Percentiles rank a stretch among this genome's conserved stretches.
Conservation (phyloP, 2,329 filamentous ascomycete genomes). For the Cadophora luteo-olivacea region DNA sequence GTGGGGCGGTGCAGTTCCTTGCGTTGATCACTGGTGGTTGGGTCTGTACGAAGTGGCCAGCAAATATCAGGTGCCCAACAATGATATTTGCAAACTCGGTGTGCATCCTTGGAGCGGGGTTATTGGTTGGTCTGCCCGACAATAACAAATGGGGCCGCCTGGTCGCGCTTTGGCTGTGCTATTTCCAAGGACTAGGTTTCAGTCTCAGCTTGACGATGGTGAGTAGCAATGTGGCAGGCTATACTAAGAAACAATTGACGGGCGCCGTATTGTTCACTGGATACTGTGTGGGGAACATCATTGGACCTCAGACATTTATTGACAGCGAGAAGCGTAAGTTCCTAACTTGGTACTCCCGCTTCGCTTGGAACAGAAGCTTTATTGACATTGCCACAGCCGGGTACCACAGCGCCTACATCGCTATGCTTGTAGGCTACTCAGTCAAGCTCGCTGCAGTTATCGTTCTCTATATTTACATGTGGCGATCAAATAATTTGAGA, state of each 20-base stretch:
- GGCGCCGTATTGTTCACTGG: slow-evolving; percentile 58
- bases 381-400: slow-evolving; percentile 41
- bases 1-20: slow-evolving; percentile 62
- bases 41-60: slow-evolving; percentile 59
- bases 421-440: slow-evolving; percentile 61
- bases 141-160: slow-evolving; percentile 62
- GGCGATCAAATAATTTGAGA: slow-evolving; percentile 57
- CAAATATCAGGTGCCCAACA: slow-evolving; percentile 55
- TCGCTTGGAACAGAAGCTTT: slow-evolving; percentile 21
- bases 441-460: slow-evolving; percentile 58
- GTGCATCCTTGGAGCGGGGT: slow-evolving; percentile 58
- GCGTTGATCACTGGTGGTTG: slow-evolving; percentile 57
- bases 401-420: slow-evolving; percentile 43
- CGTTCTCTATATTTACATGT: slow-evolving; percentile 62
- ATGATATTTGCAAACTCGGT: slow-evolving; percentile 63
- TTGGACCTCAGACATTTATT: slow-evolving; percentile 49
- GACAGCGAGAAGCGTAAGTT: slow-evolving; percentile 39
- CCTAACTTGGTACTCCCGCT: not conserved
- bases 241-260: slow-evolving; percentile 61
- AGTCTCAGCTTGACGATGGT: slow-evolving; percentile 60
- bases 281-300: slow-evolving; percentile 61
- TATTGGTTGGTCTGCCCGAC: slow-evolving; percentile 58
- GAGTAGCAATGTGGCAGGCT: slow-evolving; percentile 58
- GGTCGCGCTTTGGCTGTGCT: slow-evolving; percentile 63
- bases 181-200: slow-evolving; percentile 60